These are phyloP conservation scores for Candida nitratophila DNA, from an alignment of 805 yeast species.

Conservation along the genomic window DNA sequence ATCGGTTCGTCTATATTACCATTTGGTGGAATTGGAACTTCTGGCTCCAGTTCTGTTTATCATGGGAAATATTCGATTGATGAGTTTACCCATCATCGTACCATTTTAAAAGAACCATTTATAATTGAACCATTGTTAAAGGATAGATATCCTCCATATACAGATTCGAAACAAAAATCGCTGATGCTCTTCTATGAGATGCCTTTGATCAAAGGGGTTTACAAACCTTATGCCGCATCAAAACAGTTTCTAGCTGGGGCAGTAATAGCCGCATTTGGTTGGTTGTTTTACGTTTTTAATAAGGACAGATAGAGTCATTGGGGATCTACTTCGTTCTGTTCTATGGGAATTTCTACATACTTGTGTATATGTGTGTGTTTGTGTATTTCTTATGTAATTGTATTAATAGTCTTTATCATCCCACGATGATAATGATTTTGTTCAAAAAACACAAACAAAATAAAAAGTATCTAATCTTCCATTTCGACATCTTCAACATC, in stretches of 20 bases:
- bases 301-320: too few species aligned
- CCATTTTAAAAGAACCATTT: conserved; percentile 55
- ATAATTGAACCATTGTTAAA: conserved; percentile 41
- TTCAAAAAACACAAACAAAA: too few species aligned
- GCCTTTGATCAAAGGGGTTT: neutral
- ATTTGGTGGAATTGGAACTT: conserved; percentile 85
- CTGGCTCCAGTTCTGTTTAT: conserved; percentile 73
- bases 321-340: too few species aligned
- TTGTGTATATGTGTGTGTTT: too few species aligned
- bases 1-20: conserved; percentile 65
- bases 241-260: neutral
- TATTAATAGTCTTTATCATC: neutral
- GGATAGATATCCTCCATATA: conserved; percentile 64
- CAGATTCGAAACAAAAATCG: conserved; percentile 18
- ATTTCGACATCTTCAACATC: conserved; percentile 1
- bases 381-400: too few species aligned
- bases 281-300: neutral
- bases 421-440: neutral
- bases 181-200: neutral
- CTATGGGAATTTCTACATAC: too few species aligned
- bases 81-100: conserved; percentile 72
- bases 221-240: neutral
- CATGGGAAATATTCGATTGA: conserved; percentile 69
- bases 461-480: neutral
- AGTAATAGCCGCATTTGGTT: neutral